Percentiles rank a stretch among this genome's conserved stretches.
These are phyloP conservation scores for Neofusicoccum cordaticola DNA, from an alignment of 2,329 filamentous ascomycete species.

Conservation along the genomic window DNA sequence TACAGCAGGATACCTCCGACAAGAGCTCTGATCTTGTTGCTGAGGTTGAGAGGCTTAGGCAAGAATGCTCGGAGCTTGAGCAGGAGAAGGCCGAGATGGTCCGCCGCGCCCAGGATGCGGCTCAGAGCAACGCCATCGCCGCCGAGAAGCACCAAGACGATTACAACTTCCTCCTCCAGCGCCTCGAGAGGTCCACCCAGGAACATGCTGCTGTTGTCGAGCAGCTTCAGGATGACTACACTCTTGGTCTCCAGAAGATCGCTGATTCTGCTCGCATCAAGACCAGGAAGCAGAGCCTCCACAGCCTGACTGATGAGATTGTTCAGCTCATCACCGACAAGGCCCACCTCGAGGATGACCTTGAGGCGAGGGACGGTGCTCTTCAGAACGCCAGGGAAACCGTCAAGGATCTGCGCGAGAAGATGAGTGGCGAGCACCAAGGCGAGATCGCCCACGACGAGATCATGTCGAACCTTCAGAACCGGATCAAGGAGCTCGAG, in stretches of 20 bases:
- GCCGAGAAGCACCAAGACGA: not conserved
- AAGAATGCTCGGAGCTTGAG: conserved; percentile 5
- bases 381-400: conserved; percentile 1
- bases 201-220: not conserved
- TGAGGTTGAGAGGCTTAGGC: conserved; percentile 11
- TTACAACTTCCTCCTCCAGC: conserved; percentile 7
- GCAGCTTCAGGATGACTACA: conserved; percentile 3
- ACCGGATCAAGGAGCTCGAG: conserved; percentile 15
- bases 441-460: conserved; percentile 9
- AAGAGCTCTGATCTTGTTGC: conserved; percentile 6
- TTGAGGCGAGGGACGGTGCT: not conserved
- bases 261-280: not conserved
- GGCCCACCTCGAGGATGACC: not conserved
- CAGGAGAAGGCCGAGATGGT: conserved; percentile 7
- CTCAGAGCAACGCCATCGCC: not conserved
- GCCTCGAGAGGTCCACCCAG: not conserved
- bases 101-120: not conserved
- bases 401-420: conserved; percentile 8
- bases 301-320: conserved; percentile 5
- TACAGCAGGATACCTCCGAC: conserved; percentile 11
- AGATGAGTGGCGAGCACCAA: conserved; percentile 2
- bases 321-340: conserved; percentile 1
- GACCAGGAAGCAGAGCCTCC: conserved; percentile 2
- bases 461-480: conserved; percentile 1
- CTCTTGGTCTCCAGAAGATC: not conserved